These are phyloP conservation scores for Fusarium goolgardi DNA, from an alignment of 2,329 filamentous ascomycete species.

Conservation along the genomic window DNA sequence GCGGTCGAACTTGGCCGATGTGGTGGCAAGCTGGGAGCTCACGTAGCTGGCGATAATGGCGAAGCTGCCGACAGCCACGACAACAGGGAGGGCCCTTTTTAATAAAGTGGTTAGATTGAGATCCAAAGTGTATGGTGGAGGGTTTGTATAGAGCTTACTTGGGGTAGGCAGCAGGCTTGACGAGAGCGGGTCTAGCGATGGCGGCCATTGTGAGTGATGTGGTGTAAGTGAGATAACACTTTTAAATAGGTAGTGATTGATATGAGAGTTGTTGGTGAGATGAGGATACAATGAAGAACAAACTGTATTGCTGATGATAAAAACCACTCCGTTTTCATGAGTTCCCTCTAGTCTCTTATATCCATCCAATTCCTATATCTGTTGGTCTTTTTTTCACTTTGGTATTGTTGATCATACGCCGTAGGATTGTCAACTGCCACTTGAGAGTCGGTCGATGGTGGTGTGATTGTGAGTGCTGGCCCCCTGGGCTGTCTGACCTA, in stretches of 20 bases:
- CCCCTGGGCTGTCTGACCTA: conserved; percentile 40
- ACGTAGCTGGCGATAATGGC: conserved; percentile 51
- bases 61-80: conserved; percentile 40
- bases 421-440: conserved; percentile 28
- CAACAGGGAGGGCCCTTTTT: conserved; percentile 32
- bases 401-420: conserved; percentile 17
- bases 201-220: conserved; percentile 35
- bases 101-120: not conserved
- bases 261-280: not conserved
- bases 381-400: not conserved
- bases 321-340: conserved; percentile 29
- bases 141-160: conserved; percentile 22
- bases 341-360: conserved; percentile 33
- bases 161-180: conserved; percentile 30
- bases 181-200: conserved; percentile 16
- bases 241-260: not conserved
- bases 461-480: conserved; percentile 35
- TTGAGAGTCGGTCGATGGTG: conserved; percentile 41
- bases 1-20: conserved; percentile 53
- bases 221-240: conserved; percentile 24
- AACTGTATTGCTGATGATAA: conserved; percentile 23
- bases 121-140: not conserved
- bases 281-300: conserved; percentile 7
- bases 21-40: conserved; percentile 48
- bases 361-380: not conserved